Evolutionary conservation across 805 yeast species (phyloP).

Genomic region (Saccharomycopsis sp.): DNA sequence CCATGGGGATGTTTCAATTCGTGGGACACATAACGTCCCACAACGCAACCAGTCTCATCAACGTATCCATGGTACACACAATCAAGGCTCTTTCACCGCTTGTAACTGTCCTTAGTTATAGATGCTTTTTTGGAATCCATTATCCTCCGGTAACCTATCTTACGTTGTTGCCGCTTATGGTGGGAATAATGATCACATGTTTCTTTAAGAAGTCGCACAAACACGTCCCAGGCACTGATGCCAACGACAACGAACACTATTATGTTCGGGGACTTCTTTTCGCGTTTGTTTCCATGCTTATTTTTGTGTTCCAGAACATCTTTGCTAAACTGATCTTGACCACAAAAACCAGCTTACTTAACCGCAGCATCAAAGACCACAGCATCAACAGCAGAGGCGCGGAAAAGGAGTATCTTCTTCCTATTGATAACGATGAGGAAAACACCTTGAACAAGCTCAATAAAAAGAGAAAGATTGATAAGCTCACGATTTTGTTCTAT

Average conservation of each 20-base stretch:
- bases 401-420: constrained; percentile 20
- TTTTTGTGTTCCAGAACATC: constrained; percentile 72
- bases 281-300: constrained; percentile 40
- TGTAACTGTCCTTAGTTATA: constrained; percentile 76
- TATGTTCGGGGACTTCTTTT: constrained; percentile 30
- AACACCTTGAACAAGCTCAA: constrained; percentile 24
- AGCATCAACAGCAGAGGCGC: not conserved
- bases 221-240: not conserved
- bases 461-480: constrained; percentile 47
- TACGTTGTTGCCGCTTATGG: constrained; percentile 70
- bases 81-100: constrained; percentile 89
- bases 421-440: constrained; percentile 22
- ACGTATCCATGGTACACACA: constrained; percentile 93
- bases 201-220: constrained; percentile 32
- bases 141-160: constrained; percentile 65
- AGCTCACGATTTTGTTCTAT: constrained; percentile 62
- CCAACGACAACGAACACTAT: not conserved
- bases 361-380: constrained; percentile 4
- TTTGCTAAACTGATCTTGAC: constrained; percentile 73
- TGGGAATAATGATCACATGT: constrained; percentile 82
- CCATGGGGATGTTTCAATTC: constrained; percentile 93
- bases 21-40: constrained; percentile 88
- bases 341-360: constrained; percentile 29
- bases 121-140: constrained; percentile 47
- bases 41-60: constrained; percentile 85